Base-by-base conservation (phyloP, 2,329 filamentous ascomycete species). In the Paecilomyces formosus region DNA sequence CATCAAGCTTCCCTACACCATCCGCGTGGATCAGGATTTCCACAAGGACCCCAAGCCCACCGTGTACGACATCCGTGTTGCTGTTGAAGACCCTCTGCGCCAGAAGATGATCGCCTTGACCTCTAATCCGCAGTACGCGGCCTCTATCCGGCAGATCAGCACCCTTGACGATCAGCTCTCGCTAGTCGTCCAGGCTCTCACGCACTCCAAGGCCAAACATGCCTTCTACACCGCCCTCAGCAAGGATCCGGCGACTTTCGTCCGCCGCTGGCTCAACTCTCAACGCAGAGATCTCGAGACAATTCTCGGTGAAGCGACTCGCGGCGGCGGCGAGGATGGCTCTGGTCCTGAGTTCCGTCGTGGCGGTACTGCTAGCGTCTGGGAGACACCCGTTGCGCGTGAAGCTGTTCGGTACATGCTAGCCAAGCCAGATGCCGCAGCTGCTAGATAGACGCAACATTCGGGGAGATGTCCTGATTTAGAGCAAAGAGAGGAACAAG, bases 241-340 rank as follows among this genome's bases (percentile, higher is more conserved):
- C 60, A 85, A 88, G 63, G 92, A 97, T 65, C 94, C 94, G 0
- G 88, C 89, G 15, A 85, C 83, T 12, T 97, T 97, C 68, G 82
- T 97, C 60, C 86, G 85, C 63, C 86, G 89, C 68, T 99, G 94
- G 94, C 81, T 96, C 56, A 91, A 87, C 68, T 93, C 88, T 15
- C 94, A 99, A 78, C 92, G 92, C 76, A 83, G 92, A 54, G 93
- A 97, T 72, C 79, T 97, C 35, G 92, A 96, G 69, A 86, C 94
- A 6, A 88, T 97, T 54, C 82, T 94, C 62, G 93, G 92, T 59
- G 92, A 97, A 74, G 86, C 87, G 1, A 83, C 85, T 55, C 82
- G 86, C 57, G 70, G 71, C 39, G 81, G 78, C 3, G 78, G 78
- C 50, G 82, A 80, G 78, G 89, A 76, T 79, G 82, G 70, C 50